A percentile compares a stretch with the other conserved stretches of the same genome.
Evolutionary conservation across 495 filamentous ascomycete genomes (phyloP).

Genomic region (Haplographium delicatum): DNA sequence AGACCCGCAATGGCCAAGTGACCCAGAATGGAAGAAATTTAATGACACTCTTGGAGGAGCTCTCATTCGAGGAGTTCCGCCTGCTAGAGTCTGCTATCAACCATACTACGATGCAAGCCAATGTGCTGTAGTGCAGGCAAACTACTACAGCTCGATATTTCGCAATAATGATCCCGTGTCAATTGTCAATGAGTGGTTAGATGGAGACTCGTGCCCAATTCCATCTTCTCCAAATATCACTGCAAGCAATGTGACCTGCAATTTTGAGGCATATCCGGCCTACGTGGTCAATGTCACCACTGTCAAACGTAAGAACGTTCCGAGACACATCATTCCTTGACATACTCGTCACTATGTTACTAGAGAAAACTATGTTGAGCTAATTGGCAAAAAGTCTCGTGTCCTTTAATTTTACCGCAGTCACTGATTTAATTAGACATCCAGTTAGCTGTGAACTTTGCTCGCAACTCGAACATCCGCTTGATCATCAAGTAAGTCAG

Average conservation of each 20-base stretch:
- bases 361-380: no score
- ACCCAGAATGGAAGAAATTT: not conserved
- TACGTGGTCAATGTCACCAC: slow-evolving; percentile 40
- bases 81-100: not conserved
- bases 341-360: no score
- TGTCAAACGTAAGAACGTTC: slow-evolving; percentile 13
- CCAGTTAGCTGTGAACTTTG: slow-evolving; percentile 36
- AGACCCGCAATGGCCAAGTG: not conserved
- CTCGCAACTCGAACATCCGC: slow-evolving; percentile 46
- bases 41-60: not conserved
- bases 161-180: not conserved
- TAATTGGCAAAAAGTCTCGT: no score
- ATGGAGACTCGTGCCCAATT: slow-evolving; percentile 10
- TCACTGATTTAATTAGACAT: slow-evolving; percentile 21
- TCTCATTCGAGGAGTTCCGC: not conserved
- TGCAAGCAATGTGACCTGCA: slow-evolving; percentile 8
- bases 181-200: slow-evolving; percentile 2
- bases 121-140: not conserved
- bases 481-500: slow-evolving; percentile 44
- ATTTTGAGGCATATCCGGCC: slow-evolving; percentile 39
- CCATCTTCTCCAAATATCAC: not conserved
- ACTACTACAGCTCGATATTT: not conserved
- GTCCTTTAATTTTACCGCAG: no score
- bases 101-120: not conserved
- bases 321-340: not conserved